These are phyloP conservation scores for Penicillium sp. DNA, from an alignment of 2,329 filamentous ascomycete genomes.

Conservation along the genomic window DNA sequence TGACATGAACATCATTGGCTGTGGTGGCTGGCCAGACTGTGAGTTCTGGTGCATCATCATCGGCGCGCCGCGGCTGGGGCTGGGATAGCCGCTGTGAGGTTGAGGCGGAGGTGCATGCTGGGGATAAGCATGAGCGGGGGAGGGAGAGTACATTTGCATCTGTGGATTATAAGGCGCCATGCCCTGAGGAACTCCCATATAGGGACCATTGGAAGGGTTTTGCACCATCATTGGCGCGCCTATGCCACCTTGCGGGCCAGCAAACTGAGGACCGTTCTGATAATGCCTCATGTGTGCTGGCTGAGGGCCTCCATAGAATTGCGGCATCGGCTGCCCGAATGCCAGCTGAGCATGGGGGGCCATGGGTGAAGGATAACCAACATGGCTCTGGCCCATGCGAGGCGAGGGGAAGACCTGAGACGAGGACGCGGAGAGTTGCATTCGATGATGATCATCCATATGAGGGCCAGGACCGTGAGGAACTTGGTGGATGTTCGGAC, in stretches of 20 bases:
- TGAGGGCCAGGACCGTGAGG: conserved; percentile 70
- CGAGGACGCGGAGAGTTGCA: conserved; percentile 81
- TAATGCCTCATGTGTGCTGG: conserved; percentile 72
- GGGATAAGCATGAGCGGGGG: conserved; percentile 68
- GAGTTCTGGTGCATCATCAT: conserved; percentile 97
- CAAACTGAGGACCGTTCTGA: conserved; percentile 72
- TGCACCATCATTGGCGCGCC: conserved; percentile 82
- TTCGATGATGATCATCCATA: conserved; percentile 79
- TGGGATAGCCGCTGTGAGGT: conserved; percentile 77
- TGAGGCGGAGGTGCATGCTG: conserved; percentile 54
- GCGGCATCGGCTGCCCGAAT: conserved; percentile 72
- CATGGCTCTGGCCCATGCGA: conserved; percentile 67
- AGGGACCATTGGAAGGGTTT: conserved; percentile 66
- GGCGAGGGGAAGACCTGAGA: conserved; percentile 85
- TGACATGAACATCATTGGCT: conserved; percentile 73
- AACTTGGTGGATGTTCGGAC: conserved; percentile 74
- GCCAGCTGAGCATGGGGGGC: conserved; percentile 69
- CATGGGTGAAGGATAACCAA: conserved; percentile 70
- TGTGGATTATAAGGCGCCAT: conserved; percentile 70
- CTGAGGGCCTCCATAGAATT: conserved; percentile 69
- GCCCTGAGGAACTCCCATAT: conserved; percentile 71
- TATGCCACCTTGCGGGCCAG: conserved; percentile 72
- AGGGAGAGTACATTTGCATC: conserved; percentile 81
- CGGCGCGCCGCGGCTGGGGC: conserved; percentile 78
- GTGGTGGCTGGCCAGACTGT: conserved; percentile 76